These are phyloP conservation scores for Coemansia sp. DNA, from an alignment of 192 early-diverging fungal genomes.

Conservation along the genomic window DNA sequence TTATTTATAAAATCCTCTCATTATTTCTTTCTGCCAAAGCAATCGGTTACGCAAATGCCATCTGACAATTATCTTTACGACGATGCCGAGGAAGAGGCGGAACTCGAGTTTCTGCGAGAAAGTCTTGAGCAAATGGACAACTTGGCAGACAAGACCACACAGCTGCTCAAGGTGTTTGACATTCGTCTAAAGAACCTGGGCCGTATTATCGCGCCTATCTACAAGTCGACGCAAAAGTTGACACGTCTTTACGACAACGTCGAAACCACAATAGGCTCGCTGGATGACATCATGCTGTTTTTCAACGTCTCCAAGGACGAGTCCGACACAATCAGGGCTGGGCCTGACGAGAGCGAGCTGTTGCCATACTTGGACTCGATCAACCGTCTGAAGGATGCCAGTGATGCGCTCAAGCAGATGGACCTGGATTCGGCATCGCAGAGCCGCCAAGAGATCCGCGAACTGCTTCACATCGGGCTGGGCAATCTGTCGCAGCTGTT, in stretches of 20 bases:
- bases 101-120: slow-evolving; percentile 55
- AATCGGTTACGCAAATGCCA: slow-evolving; percentile 18
- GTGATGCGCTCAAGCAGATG: slow-evolving; percentile 49
- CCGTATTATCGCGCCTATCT: slow-evolving; percentile 51
- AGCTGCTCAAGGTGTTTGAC: slow-evolving; percentile 55
- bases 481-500: slow-evolving; percentile 57
- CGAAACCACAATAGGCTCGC: slow-evolving; percentile 45
- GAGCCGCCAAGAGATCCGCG: slow-evolving; percentile 48
- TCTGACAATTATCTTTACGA: slow-evolving; percentile 42
- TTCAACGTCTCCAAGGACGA: slow-evolving; percentile 56
- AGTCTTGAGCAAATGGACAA: slow-evolving; percentile 59
- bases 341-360: slow-evolving; percentile 54
- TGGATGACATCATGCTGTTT: slow-evolving; percentile 54
- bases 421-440: slow-evolving; percentile 46
- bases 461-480: slow-evolving; percentile 49
- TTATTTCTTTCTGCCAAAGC: background rate
- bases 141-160: slow-evolving; percentile 49
- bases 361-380: slow-evolving; percentile 57
- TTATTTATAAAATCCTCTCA: no score
- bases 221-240: slow-evolving; percentile 56
- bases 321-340: slow-evolving; percentile 40
- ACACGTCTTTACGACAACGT: slow-evolving; percentile 49
- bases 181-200: slow-evolving; percentile 52
- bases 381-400: slow-evolving; percentile 54
- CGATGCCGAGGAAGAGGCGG: slow-evolving; percentile 54